Conservation (phyloP, 441 rosid species). For the Pelargonium fulgidum region DNA sequence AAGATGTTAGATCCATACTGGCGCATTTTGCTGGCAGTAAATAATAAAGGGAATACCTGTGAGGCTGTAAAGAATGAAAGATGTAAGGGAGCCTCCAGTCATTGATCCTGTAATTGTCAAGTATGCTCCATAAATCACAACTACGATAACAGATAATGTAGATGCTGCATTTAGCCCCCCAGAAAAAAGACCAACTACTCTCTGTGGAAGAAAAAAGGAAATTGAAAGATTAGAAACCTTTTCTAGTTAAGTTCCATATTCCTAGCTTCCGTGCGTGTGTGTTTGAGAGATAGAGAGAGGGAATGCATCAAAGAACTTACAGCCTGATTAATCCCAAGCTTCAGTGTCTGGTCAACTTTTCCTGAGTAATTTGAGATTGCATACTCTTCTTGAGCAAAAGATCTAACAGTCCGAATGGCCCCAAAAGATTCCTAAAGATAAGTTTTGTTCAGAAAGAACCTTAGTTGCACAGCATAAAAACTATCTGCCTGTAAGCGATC, state of each 20-base stretch:
- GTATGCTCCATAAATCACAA: slow-evolving; percentile 87
- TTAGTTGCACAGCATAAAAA: background rate
- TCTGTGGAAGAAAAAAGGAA: slow-evolving; percentile 38
- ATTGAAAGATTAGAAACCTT: background rate
- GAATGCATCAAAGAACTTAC: slow-evolving; percentile 36
- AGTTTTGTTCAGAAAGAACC: slow-evolving; percentile 1
- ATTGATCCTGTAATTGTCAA: slow-evolving; percentile 72
- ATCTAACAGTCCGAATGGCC: slow-evolving; percentile 87
- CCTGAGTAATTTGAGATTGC: slow-evolving; percentile 66
- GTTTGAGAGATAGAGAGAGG: slow-evolving; percentile 9
- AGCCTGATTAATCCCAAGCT: slow-evolving; percentile 85
- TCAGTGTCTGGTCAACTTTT: slow-evolving; percentile 81
- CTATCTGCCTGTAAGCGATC: too few relatives aligned
- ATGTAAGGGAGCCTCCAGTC: slow-evolving; percentile 83
- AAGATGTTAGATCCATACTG: background rate
- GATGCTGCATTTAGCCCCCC: slow-evolving; percentile 90
- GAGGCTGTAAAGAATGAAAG: slow-evolving; percentile 92
- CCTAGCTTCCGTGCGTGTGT: background rate
- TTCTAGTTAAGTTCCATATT: background rate
- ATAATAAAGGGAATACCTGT: slow-evolving; percentile 45
- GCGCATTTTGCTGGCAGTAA: slow-evolving; percentile 6
- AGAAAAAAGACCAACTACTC: slow-evolving; percentile 63
- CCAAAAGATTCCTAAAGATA: slow-evolving; percentile 80
- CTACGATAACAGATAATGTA: slow-evolving; percentile 69
- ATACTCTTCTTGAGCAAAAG: slow-evolving; percentile 77